Percentiles rank a stretch among this genome's conserved stretches.
Evolutionary conservation across 257 asterid genomes (phyloP).

Genomic region (Haberlea rhodopensis): DNA sequence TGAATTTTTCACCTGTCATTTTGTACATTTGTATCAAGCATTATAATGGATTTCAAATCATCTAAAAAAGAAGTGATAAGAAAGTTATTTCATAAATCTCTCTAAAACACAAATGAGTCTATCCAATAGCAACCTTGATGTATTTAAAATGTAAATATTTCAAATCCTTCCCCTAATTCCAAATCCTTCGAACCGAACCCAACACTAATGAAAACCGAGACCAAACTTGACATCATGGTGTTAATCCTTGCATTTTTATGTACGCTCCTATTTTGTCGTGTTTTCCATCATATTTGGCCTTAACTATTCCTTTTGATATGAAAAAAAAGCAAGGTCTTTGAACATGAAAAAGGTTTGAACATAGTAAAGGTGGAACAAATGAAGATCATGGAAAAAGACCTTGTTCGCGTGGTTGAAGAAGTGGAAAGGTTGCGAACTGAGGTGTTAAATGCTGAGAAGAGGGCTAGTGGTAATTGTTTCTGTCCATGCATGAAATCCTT

Average conservation of each 20-base stretch:
- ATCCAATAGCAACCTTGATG: background rate
- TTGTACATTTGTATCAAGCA: background rate
- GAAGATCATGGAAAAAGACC: conserved; percentile 66
- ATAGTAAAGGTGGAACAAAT: conserved; percentile 60
- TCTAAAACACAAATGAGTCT: background rate
- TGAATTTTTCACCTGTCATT: background rate
- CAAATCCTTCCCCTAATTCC: too few relatives aligned
- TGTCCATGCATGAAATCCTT: conserved; percentile 10
- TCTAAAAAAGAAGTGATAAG: background rate
- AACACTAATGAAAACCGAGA: background rate
- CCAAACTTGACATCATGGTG: background rate
- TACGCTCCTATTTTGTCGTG: background rate
- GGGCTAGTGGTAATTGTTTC: conserved; percentile 50
- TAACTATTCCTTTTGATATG: conserved; percentile 4
- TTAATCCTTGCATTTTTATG: background rate
- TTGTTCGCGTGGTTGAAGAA: conserved; percentile 57
- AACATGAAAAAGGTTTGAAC: conserved; percentile 66
- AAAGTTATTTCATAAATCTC: too few relatives aligned
- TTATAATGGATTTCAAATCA: too few relatives aligned
- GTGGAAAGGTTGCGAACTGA: conserved; percentile 57
- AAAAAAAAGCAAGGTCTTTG: conserved; percentile 59
- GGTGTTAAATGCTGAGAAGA: conserved; percentile 49
- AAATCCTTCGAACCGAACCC: background rate
- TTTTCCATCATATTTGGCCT: background rate
- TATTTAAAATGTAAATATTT: too few relatives aligned